Evolutionary conservation across 2,329 filamentous ascomycete species (phyloP).

Genomic region (Camillea tinctor): DNA sequence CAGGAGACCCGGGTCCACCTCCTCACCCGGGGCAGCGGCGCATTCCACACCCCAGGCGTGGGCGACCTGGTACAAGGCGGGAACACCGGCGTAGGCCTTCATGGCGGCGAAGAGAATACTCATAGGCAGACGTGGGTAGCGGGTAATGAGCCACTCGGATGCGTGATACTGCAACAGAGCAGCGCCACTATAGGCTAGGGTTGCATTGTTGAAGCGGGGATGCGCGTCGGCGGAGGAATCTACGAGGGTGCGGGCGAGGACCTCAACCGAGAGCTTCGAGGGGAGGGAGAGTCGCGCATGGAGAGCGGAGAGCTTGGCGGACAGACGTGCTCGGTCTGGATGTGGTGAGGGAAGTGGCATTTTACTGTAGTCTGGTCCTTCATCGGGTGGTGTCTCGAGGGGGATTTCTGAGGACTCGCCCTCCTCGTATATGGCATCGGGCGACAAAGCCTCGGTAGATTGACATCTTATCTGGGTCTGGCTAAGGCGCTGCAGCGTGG

Average conservation of each 20-base stretch:
- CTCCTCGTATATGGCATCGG: conserved; percentile 27
- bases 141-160: conserved; percentile 82
- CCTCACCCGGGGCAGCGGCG: conserved; percentile 81
- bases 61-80: conserved; percentile 70
- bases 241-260: conserved; percentile 81
- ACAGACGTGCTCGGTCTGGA: conserved; percentile 63
- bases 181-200: conserved; percentile 76
- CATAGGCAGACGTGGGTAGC: conserved; percentile 88
- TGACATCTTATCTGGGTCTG: conserved; percentile 28
- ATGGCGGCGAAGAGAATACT: conserved; percentile 82
- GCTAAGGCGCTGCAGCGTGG: conserved; percentile 11
- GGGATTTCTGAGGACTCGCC: conserved; percentile 14
- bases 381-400: background rate
- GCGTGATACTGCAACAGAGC: conserved; percentile 87
- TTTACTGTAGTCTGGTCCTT: conserved; percentile 27
- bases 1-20: conserved; percentile 88
- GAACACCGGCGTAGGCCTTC: conserved; percentile 76
- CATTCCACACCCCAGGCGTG: conserved; percentile 88
- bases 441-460: conserved; percentile 12
- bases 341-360: conserved; percentile 67
- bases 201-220: conserved; percentile 82
- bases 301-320: conserved; percentile 87
- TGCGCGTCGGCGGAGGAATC: conserved; percentile 81
- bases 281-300: conserved; percentile 86
- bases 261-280: conserved; percentile 77